These are phyloP conservation scores for Amborella trichopoda DNA, from an alignment of 164 flowering plant genomes.

Conservation along the genomic window DNA sequence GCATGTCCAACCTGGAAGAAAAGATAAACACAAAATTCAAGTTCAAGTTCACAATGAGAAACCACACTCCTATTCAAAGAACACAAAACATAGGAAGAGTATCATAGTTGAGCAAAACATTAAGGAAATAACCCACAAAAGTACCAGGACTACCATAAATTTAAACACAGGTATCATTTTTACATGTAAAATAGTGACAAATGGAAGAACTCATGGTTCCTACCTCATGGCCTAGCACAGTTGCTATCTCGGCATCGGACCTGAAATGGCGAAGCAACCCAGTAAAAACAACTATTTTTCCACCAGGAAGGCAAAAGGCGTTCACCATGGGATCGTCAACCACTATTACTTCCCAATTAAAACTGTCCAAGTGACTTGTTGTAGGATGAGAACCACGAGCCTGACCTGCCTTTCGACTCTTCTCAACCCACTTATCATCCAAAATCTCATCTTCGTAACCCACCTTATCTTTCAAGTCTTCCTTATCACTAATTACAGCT, in stretches of 20 bases:
- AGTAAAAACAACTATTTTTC: constrained; percentile 83
- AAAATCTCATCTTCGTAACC: constrained; percentile 57
- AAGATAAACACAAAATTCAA: neutral
- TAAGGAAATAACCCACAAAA: neutral
- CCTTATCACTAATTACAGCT: constrained; percentile 25
- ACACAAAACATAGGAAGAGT: no score
- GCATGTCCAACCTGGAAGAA: constrained; percentile 65
- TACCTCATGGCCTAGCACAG: constrained; percentile 88
- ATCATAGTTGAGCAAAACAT: no score
- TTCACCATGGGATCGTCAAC: constrained; percentile 69
- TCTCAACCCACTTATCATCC: constrained; percentile 76
- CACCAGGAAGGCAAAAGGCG: constrained; percentile 94
- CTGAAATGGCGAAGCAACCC: constrained; percentile 67
- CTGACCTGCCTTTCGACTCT: constrained; percentile 48
- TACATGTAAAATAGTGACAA: neutral
- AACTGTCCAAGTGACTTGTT: constrained; percentile 60
- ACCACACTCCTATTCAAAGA: no score
- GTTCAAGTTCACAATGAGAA: neutral
- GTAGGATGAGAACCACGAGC: constrained; percentile 26
- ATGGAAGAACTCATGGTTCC: neutral
- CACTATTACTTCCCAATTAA: constrained; percentile 87
- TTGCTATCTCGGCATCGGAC: constrained; percentile 71
- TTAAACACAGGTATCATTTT: neutral
- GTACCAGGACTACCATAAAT: neutral
- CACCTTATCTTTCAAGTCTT: constrained; percentile 35